phyloP scores from a whole-genome alignment of 2,329 filamentous ascomycete species.

The Akanthomyces dipterigenus region DNA sequence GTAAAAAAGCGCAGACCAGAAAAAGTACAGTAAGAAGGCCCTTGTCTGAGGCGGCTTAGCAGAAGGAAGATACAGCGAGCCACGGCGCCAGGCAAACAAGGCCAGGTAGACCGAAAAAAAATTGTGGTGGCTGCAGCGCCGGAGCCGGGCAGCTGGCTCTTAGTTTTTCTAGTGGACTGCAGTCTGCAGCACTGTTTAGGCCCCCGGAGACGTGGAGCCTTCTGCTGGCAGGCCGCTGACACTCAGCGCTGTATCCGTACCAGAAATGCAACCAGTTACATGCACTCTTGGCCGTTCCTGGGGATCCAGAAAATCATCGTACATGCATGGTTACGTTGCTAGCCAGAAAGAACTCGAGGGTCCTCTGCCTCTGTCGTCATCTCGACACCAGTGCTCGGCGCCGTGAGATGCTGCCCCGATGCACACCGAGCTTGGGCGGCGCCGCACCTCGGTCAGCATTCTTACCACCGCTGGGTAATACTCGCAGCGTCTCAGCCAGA shows the following conservation, averaged over 20 bases:
- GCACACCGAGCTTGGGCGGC: neutral
- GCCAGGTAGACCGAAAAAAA: neutral
- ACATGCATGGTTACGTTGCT: slow-evolving; percentile 3
- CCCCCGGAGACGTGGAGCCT: neutral
- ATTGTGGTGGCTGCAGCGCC: neutral
- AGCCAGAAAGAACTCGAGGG: neutral
- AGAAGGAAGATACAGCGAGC: neutral
- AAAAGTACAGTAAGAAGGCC: neutral
- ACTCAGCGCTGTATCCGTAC: neutral
- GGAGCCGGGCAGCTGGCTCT: neutral
- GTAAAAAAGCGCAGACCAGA: slow-evolving; percentile 17
- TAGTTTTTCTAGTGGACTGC: neutral
- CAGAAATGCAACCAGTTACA: neutral
- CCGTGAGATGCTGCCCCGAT: neutral
- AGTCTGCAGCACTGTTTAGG: neutral
- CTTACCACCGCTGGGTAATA: neutral
- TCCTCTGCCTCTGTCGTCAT: neutral
- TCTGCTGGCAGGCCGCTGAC: neutral
- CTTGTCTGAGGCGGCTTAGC: neutral
- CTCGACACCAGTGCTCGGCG: neutral
- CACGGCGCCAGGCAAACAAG: neutral
- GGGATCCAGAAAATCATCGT: neutral
- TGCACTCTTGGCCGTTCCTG: neutral
- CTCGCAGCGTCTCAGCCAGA: neutral
- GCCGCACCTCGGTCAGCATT: neutral